Evolutionary conservation across 164 flowering plant genomes (phyloP).

Genomic region (Liriodendron chinense): DNA sequence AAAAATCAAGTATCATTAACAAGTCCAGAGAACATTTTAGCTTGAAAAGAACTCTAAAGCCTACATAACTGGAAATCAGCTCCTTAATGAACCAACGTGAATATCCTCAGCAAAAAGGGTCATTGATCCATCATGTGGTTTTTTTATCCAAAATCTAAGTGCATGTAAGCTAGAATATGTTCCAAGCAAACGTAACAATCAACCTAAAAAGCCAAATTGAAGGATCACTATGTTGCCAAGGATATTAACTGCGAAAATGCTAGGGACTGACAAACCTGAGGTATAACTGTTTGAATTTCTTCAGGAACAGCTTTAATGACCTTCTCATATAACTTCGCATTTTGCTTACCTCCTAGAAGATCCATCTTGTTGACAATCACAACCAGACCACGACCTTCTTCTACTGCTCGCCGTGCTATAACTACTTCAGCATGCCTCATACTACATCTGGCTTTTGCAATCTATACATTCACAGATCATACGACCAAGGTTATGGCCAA

Average conservation of each 20-base stretch:
- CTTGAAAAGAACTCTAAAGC: neutral
- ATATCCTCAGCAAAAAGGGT: neutral
- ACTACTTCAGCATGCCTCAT: constrained; percentile 94
- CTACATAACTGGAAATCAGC: neutral
- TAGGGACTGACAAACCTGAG: constrained; percentile 60
- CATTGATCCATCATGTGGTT: neutral
- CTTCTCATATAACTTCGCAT: constrained; percentile 44
- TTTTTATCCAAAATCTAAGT: neutral
- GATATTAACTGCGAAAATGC: neutral
- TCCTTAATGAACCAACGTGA: neutral
- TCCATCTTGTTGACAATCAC: constrained; percentile 97
- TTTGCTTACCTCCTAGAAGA: constrained; percentile 60
- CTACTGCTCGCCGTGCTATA: constrained; percentile 91
- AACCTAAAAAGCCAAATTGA: neutral
- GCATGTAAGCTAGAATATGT: neutral
- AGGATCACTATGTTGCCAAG: neutral
- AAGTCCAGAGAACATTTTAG: constrained; percentile 1
- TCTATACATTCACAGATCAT: constrained; percentile 33
- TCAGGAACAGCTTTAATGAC: constrained; percentile 78
- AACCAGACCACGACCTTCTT: constrained; percentile 94
- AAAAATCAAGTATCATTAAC: neutral
- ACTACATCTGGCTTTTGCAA: constrained; percentile 69
- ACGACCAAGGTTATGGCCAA: no score
- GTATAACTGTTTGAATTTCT: constrained; percentile 87
- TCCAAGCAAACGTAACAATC: neutral